Conservation (phyloP, 495 filamentous ascomycete genomes). For the Terfezia claveryi region DNA sequence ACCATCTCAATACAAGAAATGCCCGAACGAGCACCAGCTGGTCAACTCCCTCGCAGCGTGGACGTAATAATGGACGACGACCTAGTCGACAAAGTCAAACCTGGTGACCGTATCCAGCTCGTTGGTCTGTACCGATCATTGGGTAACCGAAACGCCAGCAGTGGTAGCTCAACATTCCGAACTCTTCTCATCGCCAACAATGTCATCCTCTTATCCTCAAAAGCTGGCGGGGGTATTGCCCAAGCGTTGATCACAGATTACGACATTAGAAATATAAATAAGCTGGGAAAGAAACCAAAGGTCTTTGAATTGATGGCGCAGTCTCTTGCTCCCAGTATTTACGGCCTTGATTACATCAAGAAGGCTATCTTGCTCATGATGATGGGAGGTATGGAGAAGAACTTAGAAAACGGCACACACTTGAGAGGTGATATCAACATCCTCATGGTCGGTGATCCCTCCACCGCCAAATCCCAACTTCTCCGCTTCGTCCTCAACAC, state of each 20-base stretch:
- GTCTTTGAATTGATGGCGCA: slow-evolving; percentile 87
- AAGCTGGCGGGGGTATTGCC: slow-evolving; percentile 83
- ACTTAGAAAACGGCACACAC: slow-evolving; percentile 93
- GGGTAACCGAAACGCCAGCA: slow-evolving; percentile 76
- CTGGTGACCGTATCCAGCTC: slow-evolving; percentile 85
- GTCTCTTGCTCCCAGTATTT: slow-evolving; percentile 93
- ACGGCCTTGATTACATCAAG: slow-evolving; percentile 94
- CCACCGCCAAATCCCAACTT: slow-evolving; percentile 93
- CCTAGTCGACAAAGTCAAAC: slow-evolving; percentile 83
- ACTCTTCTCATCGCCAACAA: slow-evolving; percentile 90
- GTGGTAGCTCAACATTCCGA: slow-evolving; percentile 74
- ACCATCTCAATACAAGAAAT: slow-evolving; percentile 98
- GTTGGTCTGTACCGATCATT: slow-evolving; percentile 86
- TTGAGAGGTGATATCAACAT: slow-evolving; percentile 95
- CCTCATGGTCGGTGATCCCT: slow-evolving; percentile 97
- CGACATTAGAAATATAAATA: slow-evolving; percentile 97
- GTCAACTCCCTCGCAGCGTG: slow-evolving; percentile 88
- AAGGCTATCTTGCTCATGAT: slow-evolving; percentile 95
- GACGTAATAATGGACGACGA: slow-evolving; percentile 96
- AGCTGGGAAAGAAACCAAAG: slow-evolving; percentile 83
- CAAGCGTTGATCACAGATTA: slow-evolving; percentile 88
- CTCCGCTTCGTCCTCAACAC: slow-evolving; percentile 96
- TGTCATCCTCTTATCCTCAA: slow-evolving; percentile 81
- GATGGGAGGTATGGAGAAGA: slow-evolving; percentile 96
- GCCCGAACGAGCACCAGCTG: slow-evolving; percentile 89